Evolutionary conservation across 1,284 basidiomycete genomes (phyloP), one percentile per base, ranked within the genome.

Genomic region (Tilletia caries): DNA sequence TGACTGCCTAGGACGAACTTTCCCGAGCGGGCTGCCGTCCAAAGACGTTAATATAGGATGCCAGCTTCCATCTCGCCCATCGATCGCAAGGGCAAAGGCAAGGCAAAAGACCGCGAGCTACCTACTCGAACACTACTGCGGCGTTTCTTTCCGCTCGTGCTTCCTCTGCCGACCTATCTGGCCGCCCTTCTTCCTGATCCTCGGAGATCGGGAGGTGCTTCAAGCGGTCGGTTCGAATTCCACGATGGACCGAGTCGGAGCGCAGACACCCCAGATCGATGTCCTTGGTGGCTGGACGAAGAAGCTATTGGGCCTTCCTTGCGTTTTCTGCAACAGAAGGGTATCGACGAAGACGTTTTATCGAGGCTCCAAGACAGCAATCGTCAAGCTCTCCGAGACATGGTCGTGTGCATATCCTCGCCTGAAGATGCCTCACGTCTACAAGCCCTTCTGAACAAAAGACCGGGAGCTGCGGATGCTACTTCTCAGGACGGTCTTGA

Each of bases 61-160:
- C 18, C 27, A 29, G 32, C 58, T 4, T 2, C n/a, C 29, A 33
- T 20, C 32, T 10, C 29, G 6, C 6, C 58, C 3, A 15, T 37
- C 29, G 58, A 62, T 29, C 8, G 58, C 4, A 62, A 34, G 15
- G 54, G 54, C 54, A 60, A 60, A 23, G 58, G 58, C 58, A 62
- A 62, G 58, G 58, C 58, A 6, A 20, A n/a, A 13, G 58, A 62
- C 15, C 32, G 27, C 18, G 58, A 62, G 20, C 32, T 23, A 20
- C 58, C 58, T 18, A 33, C 32, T 33, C 29, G 58, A 37, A 23
- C 13, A 29, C 58, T 62, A 13, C 58, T 62, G 27, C 58, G 32
- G 33, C 27, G 32, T 8, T 62, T 62, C 58, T 62, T 32, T 37
- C 58, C 58, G 27, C 32, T 62, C 15, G 58, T 62, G 15, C 58